Percentiles rank a stretch among this genome's conserved stretches.
Evolutionary conservation across 2,329 filamentous ascomycete species (phyloP).

Genomic region (Aureobasidium namibiae): DNA sequence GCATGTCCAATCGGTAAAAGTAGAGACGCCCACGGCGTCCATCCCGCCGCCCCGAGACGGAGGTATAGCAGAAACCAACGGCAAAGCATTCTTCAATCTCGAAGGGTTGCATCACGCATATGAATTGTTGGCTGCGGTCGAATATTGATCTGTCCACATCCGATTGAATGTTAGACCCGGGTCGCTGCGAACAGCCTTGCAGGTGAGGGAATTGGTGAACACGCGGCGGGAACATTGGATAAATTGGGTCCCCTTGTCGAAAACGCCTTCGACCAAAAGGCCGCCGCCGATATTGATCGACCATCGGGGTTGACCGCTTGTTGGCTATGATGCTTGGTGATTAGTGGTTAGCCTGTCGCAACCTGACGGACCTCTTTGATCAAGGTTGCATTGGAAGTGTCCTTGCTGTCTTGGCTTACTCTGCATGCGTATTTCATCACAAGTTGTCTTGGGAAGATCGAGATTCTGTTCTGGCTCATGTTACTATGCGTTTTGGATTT

Average conservation of each 20-base stretch:
- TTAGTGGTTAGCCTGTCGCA: background rate
- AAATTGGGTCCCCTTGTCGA: background rate
- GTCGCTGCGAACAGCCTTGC: background rate
- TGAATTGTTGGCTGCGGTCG: background rate
- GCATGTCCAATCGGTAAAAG: background rate
- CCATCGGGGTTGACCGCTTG: background rate
- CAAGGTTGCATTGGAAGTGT: background rate
- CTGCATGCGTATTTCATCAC: background rate
- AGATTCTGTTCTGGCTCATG: background rate
- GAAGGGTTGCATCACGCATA: background rate
- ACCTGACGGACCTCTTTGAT: background rate
- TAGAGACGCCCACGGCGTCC: background rate
- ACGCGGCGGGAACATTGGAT: background rate
- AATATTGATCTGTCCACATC: background rate
- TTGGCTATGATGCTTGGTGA: background rate
- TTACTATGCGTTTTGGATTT: background rate
- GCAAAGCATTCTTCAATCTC: background rate
- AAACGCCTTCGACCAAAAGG: background rate
- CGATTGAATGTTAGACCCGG: background rate
- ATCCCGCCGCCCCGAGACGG: background rate
- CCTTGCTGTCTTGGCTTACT: background rate
- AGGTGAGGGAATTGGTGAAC: no score
- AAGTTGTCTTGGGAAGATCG: background rate
- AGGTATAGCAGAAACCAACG: background rate
- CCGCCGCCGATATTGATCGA: background rate